Percentiles rank a stretch among this genome's conserved stretches.
Evolutionary conservation across 2,329 filamentous ascomycete genomes (phyloP).

Genomic region (Drechmeria coniospora): DNA sequence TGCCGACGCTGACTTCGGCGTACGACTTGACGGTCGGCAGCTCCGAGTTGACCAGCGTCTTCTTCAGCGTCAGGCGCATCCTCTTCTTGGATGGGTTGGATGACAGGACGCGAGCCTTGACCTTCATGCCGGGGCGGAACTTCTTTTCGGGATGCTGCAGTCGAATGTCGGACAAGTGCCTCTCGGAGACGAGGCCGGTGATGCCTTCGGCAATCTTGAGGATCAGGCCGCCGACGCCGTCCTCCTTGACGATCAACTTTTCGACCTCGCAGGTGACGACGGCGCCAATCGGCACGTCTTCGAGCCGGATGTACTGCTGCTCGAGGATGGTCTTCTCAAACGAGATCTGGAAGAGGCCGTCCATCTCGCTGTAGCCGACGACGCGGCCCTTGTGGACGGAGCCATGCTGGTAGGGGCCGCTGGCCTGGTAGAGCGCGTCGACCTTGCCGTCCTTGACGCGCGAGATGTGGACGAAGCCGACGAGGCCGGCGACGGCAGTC

Average conservation of each 20-base stretch:
- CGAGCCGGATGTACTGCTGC: slow-evolving; percentile 78
- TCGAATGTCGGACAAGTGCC: slow-evolving; percentile 75
- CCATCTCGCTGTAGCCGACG: slow-evolving; percentile 72
- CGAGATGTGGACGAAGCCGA: slow-evolving; percentile 92
- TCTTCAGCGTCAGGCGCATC: slow-evolving; percentile 82
- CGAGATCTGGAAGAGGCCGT: slow-evolving; percentile 74
- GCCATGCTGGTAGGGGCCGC: slow-evolving; percentile 63
- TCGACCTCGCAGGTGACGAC: slow-evolving; percentile 73
- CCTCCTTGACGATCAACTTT: slow-evolving; percentile 63
- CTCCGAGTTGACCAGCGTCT: slow-evolving; percentile 83
- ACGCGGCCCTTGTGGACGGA: slow-evolving; percentile 70
- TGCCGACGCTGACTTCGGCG: slow-evolving; percentile 54
- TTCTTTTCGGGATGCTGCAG: slow-evolving; percentile 93
- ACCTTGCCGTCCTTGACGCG: slow-evolving; percentile 80
- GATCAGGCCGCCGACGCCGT: slow-evolving; percentile 68
- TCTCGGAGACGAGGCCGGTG: slow-evolving; percentile 72
- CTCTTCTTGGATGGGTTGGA: slow-evolving; percentile 61
- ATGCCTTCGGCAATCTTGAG: slow-evolving; percentile 77
- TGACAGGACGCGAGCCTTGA: slow-evolving; percentile 77
- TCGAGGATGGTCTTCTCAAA: slow-evolving; percentile 70
- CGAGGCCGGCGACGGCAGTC: slow-evolving; percentile 45
- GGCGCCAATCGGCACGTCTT: slow-evolving; percentile 72
- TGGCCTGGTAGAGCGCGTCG: slow-evolving; percentile 61
- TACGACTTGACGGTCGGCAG: slow-evolving; percentile 64
- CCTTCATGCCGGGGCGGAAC: slow-evolving; percentile 70